phyloP scores from a whole-genome alignment of 306 rosid genomes.

The Fragaria ananassa region DNA sequence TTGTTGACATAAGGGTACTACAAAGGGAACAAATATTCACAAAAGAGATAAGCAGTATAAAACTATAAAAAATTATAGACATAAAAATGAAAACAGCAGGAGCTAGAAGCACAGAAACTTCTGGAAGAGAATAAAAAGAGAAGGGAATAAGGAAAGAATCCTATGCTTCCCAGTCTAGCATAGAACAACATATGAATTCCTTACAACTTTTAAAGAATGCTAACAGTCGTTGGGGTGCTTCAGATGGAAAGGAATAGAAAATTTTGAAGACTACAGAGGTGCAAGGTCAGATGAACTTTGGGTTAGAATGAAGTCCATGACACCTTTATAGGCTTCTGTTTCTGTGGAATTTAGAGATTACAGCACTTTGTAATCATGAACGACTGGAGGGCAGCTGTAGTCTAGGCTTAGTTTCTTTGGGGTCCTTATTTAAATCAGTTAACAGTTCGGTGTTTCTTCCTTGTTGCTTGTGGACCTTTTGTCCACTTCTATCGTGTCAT shows the following conservation, averaged over 20 bases:
- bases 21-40: not conserved
- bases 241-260: not conserved
- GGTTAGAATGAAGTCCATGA: not conserved
- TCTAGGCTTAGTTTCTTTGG: not conserved
- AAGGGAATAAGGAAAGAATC: not conserved
- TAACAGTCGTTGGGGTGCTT: not conserved
- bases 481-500: not conserved
- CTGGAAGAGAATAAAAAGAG: not conserved
- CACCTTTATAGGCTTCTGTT: not conserved
- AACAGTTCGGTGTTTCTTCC: not conserved
- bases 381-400: not conserved
- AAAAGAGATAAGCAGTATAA: not conserved
- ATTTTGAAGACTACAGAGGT: not conserved
- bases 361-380: not conserved
- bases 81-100: not conserved
- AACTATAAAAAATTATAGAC: not conserved
- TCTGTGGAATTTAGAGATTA: not conserved
- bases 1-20: not conserved
- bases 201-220: too few species aligned
- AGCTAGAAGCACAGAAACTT: not conserved
- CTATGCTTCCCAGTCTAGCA: not conserved
- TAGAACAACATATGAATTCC: not conserved
- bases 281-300: not conserved
- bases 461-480: not conserved
- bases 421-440: not conserved